Conservation (phyloP, 83 land plant genomes). For the Picea abies region DNA sequence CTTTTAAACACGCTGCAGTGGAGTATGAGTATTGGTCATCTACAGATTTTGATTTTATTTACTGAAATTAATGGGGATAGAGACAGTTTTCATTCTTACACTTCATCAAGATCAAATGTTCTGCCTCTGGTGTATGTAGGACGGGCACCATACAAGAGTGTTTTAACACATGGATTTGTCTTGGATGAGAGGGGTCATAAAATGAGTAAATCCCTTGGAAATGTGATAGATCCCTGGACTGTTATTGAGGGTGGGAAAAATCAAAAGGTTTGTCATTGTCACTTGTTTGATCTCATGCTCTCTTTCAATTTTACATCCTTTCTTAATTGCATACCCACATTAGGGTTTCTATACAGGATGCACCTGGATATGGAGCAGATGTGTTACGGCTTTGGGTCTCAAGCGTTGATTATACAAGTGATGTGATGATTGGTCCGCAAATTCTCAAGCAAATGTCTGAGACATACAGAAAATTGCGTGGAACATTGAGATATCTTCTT, state of each 20-base stretch:
- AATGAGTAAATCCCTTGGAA: constrained; percentile 99
- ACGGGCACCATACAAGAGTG: constrained; percentile 84
- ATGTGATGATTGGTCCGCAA: constrained; percentile 93
- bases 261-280: constrained; percentile 57
- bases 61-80: no score
- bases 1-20: no score
- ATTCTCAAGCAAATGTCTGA: constrained; percentile 96
- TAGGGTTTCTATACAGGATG: constrained; percentile 47
- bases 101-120: background rate
- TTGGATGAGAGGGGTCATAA: constrained; percentile 95
- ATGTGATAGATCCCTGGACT: constrained; percentile 88
- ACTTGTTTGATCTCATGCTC: background rate
- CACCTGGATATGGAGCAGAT: constrained; percentile 98
- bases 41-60: no score
- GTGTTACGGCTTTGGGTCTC: constrained; percentile 98
- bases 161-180: constrained; percentile 99
- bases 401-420: constrained; percentile 98
- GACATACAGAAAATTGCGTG: constrained; percentile 90
- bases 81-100: background rate
- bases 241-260: constrained; percentile 95
- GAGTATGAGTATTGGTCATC: no score
- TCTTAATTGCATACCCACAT: background rate
- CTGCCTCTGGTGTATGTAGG: constrained; percentile 44
- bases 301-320: background rate
- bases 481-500: constrained; percentile 89